Percentiles rank a stretch among this genome's conserved stretches.
These are phyloP conservation scores for Daldinia grandis DNA, from an alignment of 495 filamentous ascomycete species.

Conservation along the genomic window DNA sequence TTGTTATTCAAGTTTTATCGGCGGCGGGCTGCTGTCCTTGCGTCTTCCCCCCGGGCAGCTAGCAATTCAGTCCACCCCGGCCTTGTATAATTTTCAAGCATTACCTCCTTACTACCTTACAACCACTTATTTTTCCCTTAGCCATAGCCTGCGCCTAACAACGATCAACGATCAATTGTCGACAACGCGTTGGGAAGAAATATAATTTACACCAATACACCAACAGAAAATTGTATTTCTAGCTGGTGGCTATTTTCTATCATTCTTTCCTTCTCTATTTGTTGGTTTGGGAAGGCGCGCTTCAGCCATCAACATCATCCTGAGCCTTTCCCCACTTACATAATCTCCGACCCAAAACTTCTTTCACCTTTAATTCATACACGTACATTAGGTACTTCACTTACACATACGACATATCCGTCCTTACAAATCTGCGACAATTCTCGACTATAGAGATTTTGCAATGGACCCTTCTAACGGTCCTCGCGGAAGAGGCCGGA, in stretches of 20 bases:
- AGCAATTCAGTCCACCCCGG: neutral
- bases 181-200: neutral
- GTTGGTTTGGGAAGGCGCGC: neutral
- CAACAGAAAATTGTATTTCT: neutral
- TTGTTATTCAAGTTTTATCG: neutral
- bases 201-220: neutral
- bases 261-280: neutral
- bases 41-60: constrained; percentile 7
- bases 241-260: neutral
- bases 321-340: constrained; percentile 45
- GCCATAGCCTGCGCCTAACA: neutral
- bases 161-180: neutral
- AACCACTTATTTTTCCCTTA: neutral
- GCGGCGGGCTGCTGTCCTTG: neutral
- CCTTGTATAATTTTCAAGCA: constrained; percentile 19
- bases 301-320: constrained; percentile 13
- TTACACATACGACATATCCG: constrained; percentile 9
- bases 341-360: constrained; percentile 44
- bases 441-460: neutral
- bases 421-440: neutral
- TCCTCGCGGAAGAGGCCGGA: constrained; percentile 38
- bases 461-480: constrained; percentile 40
- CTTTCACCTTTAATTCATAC: constrained; percentile 32
- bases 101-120: constrained; percentile 11
- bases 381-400: constrained; percentile 10